Percentiles rank a stretch among this genome's conserved stretches.
phyloP scores from a whole-genome alignment of 2,329 filamentous ascomycete genomes.

The Purpureocillium takamizusanense region DNA sequence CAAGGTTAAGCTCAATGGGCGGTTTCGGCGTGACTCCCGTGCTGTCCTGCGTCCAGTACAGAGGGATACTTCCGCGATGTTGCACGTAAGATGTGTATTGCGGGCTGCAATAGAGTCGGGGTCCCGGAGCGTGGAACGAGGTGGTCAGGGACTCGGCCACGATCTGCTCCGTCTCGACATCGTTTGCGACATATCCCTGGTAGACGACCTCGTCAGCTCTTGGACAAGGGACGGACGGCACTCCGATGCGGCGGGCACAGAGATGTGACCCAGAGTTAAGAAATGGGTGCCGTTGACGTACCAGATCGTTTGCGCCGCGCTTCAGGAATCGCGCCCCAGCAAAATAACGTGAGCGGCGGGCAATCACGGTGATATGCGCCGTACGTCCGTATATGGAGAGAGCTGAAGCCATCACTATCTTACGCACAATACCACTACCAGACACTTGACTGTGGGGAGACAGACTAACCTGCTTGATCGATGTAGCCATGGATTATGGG shows the following conservation, averaged over 20 bases:
- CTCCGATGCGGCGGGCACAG: no score
- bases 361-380: constrained; percentile 90
- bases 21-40: constrained; percentile 94
- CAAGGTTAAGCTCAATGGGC: constrained; percentile 88
- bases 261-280: background rate
- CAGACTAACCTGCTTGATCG: constrained; percentile 61
- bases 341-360: constrained; percentile 83
- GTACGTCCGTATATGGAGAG: constrained; percentile 79
- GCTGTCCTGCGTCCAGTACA: constrained; percentile 96
- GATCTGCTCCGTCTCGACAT: constrained; percentile 98
- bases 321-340: constrained; percentile 92
- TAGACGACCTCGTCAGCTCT: background rate
- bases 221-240: background rate
- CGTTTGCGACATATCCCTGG: constrained; percentile 86
- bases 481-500: constrained; percentile 95
- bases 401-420: constrained; percentile 25
- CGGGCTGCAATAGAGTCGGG: constrained; percentile 75
- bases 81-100: constrained; percentile 95
- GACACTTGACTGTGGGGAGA: no score
- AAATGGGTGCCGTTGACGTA: constrained; percentile 14
- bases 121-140: constrained; percentile 87
- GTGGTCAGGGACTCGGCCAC: constrained; percentile 91
- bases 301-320: constrained; percentile 81
- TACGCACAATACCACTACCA: background rate
- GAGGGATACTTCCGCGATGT: constrained; percentile 89